Base-by-base conservation (phyloP, 805 yeast species). In the Maudiozyma turicensis region DNA sequence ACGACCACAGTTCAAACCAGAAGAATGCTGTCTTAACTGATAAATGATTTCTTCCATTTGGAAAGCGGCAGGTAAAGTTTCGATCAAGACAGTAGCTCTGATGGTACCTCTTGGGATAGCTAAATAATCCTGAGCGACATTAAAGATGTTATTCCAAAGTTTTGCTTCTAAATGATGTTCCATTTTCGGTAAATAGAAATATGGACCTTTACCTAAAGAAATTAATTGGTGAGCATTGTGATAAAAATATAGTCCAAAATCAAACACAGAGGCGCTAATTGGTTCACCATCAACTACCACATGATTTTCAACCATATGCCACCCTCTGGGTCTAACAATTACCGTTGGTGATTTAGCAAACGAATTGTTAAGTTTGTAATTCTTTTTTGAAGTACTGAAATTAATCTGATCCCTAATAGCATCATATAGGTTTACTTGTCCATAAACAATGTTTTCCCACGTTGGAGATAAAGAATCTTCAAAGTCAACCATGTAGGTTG, bases 381-480 rank as follows among this genome's bases (percentile, higher is more conserved):
- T 40, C 28, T 41, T 54, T 52, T 70, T 58, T 73, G 56, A 59
- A 58, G 35, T 64, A 43, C 59, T 72, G 57, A 75, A 77, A 55
- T 76, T 75, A 59, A 85, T 75, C 60, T 81, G 77, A 62, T 80
- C 76, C 68, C 95, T 77, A 44, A 85, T 77, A 26, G 82, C 90
- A 61, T 85, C 95, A 63, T 75, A 84, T 59, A 85, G 68, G 63
- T 85, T 84, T 50, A 82, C 86, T 68, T 85, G 91, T 48, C 93
- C 95, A 60, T 84, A 86, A 49, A 84, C 77, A 72, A 84, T 75
- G 67, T 84, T 85, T 53, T 70, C 68, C 93, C 93, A 85, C 31
- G 95, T 84, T 58, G 95, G 95, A 15, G 91, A 79, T 58, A 84
- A 78, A 26, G 90, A 83, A 66, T 85, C 95, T 67, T 85, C 95